phyloP scores from a whole-genome alignment of 140 eudicot species.

The Senecio squalidus region DNA sequence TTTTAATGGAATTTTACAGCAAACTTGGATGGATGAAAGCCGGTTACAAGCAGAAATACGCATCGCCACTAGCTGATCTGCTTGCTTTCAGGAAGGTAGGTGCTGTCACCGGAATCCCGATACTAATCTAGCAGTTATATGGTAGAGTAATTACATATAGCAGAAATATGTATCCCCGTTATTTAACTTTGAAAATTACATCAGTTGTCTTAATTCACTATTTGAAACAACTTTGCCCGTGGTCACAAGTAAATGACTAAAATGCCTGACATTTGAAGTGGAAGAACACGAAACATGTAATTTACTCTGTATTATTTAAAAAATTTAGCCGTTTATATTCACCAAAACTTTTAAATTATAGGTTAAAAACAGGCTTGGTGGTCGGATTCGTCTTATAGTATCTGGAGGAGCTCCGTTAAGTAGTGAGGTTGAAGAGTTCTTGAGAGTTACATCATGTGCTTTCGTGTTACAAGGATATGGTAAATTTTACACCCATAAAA shows the following conservation, averaged over 20 bases:
- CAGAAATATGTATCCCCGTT: too few relatives aligned
- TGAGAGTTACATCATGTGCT: slow-evolving; percentile 91
- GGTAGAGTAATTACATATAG: too few relatives aligned
- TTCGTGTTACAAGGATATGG: slow-evolving; percentile 96
- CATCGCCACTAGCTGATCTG: slow-evolving; percentile 84
- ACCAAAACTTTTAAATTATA: background rate
- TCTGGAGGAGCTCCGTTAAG: slow-evolving; percentile 95
- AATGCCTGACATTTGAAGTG: too few relatives aligned
- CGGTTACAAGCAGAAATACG: slow-evolving; percentile 80
- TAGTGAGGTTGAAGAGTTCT: slow-evolving; percentile 86
- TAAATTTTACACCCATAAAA: too few relatives aligned
- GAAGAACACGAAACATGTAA: too few relatives aligned
- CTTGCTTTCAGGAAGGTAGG: slow-evolving; percentile 83
- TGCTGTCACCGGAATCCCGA: background rate
- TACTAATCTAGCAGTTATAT: too few relatives aligned
- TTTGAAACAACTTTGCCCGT: too few relatives aligned
- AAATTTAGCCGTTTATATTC: background rate
- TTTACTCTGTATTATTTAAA: too few relatives aligned
- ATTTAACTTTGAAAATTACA: too few relatives aligned
- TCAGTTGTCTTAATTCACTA: too few relatives aligned
- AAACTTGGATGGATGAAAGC: slow-evolving; percentile 61
- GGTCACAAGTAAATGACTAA: too few relatives aligned
- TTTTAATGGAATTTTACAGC: slow-evolving; percentile 36
- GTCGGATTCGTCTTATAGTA: slow-evolving; percentile 77
- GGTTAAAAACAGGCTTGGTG: slow-evolving; percentile 80